Evolutionary conservation across 2,329 filamentous ascomycete species (phyloP), one percentile per base, ranked within the genome.

Genomic region (Rugonectria rugulosa): DNA sequence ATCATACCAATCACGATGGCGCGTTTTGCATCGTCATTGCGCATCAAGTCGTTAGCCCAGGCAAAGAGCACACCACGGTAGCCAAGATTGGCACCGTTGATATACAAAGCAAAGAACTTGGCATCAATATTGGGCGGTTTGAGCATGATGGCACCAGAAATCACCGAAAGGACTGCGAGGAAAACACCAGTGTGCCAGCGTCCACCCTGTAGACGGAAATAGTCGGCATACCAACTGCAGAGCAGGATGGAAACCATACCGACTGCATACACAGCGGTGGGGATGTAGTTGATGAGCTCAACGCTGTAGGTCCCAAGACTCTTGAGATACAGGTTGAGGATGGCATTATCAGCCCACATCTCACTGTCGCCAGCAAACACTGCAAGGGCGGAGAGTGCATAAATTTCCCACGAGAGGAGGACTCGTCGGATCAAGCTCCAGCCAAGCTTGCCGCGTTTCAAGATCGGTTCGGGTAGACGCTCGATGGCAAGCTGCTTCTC

Each of bases 281-380:
- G 78, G 47, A 80, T 79, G 31, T 76, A 78, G 48, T 81, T 82
- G 49, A 84, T 81, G 26, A 82, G 74, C 32, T 50, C 68, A 59
- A 56, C 67, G 55, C 41, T 66, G 58, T 59, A 75, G 44, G 36
- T 62, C 14, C 47, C 53, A 14, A 37, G 77, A 68, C 15, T 70
- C 65, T 68, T 64, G 27, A 69, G 65, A 31, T 63, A 69, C 2
- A 63, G 29, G 38, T 70, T 63, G 21, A 56, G 19, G 15, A 56
- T 50, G 3, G 36, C 53, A 34, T 56, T 56, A 14, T 41, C 37
- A 2, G 47, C 43, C 24, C 44, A 56, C 53, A 56, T 56, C 20
- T 52, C 53, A 6, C 47, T 29, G 37, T 52, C 44, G 11, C 42
- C 26, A 23, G 42, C 42, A 10, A 44, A 11, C 2, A 26, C 26